Evolutionary conservation across 208 protist genomes (phyloP).

Genomic region (Balamuthia mandrillaris): DNA sequence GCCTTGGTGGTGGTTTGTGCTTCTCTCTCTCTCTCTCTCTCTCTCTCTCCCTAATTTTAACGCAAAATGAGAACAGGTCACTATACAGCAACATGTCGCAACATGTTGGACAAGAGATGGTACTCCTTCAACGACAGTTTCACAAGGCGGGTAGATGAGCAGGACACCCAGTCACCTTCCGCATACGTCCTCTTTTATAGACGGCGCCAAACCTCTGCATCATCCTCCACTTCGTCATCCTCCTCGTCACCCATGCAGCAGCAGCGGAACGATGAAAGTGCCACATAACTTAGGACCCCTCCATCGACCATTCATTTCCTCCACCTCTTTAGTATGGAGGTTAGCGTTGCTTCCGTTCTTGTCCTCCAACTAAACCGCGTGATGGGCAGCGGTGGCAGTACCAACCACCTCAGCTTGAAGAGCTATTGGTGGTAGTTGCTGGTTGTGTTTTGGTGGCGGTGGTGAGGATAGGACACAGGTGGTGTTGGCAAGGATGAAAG

Average conservation of each 20-base stretch:
- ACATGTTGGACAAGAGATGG: slow-evolving; percentile 47
- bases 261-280: background rate
- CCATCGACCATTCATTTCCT: background rate
- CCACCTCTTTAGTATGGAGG: background rate
- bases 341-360: background rate
- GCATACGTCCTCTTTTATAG: slow-evolving; percentile 64
- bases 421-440: too few species aligned
- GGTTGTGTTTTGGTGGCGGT: too few species aligned
- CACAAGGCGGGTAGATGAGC: background rate
- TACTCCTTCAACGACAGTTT: slow-evolving; percentile 60
- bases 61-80: slow-evolving; percentile 69
- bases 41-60: slow-evolving; percentile 52
- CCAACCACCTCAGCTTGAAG: too few species aligned
- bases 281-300: background rate
- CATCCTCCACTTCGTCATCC: background rate
- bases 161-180: slow-evolving; percentile 31
- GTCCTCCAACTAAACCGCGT: background rate
- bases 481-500: too few species aligned
- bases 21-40: background rate
- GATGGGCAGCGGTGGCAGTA: background rate
- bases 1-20: slow-evolving; percentile 45
- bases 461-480: too few species aligned
- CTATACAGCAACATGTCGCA: slow-evolving; percentile 62
- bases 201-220: background rate
- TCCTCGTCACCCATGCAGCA: background rate